Percentiles rank a stretch among this genome's conserved stretches.
Evolutionary conservation across 2,329 filamentous ascomycete genomes (phyloP).

Genomic region (Alternaria postmessia): DNA sequence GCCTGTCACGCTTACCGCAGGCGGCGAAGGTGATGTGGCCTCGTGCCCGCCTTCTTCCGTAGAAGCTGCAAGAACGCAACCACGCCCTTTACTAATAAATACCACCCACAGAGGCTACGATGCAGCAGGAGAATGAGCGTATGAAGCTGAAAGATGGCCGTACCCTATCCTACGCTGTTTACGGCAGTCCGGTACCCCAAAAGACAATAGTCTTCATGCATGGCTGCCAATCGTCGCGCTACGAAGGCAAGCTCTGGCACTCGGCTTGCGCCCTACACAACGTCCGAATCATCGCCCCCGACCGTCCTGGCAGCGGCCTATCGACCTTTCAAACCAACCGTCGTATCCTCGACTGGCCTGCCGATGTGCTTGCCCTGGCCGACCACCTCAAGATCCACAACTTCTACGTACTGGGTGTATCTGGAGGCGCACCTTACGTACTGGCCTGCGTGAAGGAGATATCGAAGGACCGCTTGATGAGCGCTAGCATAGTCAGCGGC

Average conservation of each 20-base stretch:
- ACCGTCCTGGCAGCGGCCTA: slow-evolving; percentile 56
- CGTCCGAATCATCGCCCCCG: slow-evolving; percentile 53
- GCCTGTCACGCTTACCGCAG: slow-evolving; percentile 5
- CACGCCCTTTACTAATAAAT: neutral
- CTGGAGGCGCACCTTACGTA: slow-evolving; percentile 59
- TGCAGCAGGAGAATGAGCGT: slow-evolving; percentile 32
- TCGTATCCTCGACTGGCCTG: slow-evolving; percentile 53
- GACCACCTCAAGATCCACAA: slow-evolving; percentile 51
- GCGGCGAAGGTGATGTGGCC: slow-evolving; percentile 7
- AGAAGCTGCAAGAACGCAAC: neutral
- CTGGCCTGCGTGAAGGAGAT: slow-evolving; percentile 56
- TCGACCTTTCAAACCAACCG: slow-evolving; percentile 52
- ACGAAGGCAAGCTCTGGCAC: slow-evolving; percentile 51
- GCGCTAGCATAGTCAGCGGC: slow-evolving; percentile 35
- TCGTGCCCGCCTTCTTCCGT: neutral
- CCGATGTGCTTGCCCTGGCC: slow-evolving; percentile 54
- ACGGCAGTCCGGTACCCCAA: slow-evolving; percentile 54
- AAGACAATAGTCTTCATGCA: slow-evolving; percentile 55
- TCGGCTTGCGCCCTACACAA: slow-evolving; percentile 43
- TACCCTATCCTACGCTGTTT: slow-evolving; percentile 55
- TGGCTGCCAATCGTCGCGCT: slow-evolving; percentile 54
- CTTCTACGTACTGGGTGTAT: slow-evolving; percentile 57
- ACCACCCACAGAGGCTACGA: neutral
- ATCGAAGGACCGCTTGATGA: slow-evolving; percentile 38
- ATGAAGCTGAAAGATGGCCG: slow-evolving; percentile 49